Conservation (phyloP, 495 filamentous ascomycete genomes). For the Hyaloscypha variabilis region DNA sequence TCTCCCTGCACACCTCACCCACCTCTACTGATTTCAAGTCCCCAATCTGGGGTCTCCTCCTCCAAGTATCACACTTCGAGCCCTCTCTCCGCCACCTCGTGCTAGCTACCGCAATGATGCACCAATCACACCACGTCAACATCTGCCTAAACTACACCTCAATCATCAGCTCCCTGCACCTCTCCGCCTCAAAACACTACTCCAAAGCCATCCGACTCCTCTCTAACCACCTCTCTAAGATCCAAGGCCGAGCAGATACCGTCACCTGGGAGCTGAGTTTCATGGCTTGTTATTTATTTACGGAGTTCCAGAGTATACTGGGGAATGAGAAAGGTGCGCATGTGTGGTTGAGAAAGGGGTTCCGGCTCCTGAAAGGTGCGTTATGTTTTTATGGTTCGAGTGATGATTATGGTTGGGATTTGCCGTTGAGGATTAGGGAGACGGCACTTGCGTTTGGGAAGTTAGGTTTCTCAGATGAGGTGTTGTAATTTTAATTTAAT, state of each 20-base stretch:
- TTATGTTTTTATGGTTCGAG: neutral
- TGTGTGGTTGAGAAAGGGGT: conserved; percentile 2
- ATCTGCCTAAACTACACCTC: neutral
- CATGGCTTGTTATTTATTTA: conserved; percentile 9
- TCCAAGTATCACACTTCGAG: conserved; percentile 3
- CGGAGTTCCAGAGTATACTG: neutral
- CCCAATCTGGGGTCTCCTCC: conserved; percentile 4
- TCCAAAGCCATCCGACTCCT: conserved; percentile 9
- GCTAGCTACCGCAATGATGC: conserved; percentile 11
- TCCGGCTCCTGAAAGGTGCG: conserved; percentile 3
- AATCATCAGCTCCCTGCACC: neutral
- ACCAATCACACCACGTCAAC: neutral
- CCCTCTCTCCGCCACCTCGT: conserved; percentile 14
- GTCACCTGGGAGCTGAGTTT: conserved; percentile 11
- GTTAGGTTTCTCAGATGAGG: neutral
- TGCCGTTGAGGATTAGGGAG: neutral
- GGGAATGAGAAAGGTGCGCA: neutral
- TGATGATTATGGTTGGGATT: neutral
- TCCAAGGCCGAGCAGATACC: neutral
- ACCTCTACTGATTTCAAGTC: neutral
- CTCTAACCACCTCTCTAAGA: neutral
- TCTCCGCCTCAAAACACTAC: conserved; percentile 1
- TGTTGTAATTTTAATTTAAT: neutral
- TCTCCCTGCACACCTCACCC: neutral
- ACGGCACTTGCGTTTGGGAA: neutral